Conservation (phyloP, 306 rosid species). For the Rubus idaeus region DNA sequence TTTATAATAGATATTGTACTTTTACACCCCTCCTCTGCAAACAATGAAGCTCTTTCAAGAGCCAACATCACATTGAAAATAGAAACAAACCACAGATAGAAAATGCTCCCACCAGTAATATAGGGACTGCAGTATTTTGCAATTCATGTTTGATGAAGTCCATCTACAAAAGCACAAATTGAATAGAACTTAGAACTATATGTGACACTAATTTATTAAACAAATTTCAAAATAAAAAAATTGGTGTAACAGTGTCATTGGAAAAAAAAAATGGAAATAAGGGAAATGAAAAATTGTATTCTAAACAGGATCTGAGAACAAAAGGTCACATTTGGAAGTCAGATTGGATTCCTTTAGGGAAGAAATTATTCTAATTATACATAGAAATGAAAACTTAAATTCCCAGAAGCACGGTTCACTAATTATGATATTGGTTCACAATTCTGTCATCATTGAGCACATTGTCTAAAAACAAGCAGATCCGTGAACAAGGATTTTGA, state of each 20-base stretch:
- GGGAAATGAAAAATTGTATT: not conserved
- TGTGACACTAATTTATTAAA: not conserved
- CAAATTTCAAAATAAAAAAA: not conserved
- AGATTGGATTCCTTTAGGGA: not conserved
- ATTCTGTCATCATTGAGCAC: not conserved
- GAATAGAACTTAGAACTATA: slow-evolving; percentile 11
- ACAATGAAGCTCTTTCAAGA: not conserved
- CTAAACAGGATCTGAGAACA: not conserved
- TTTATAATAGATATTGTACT: not conserved
- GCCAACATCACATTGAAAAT: slow-evolving; percentile 20
- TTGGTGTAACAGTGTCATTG: not conserved
- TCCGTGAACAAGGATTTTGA: slow-evolving; percentile 18
- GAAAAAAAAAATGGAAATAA: not conserved
- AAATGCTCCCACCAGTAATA: slow-evolving; percentile 62
- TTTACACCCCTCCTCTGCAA: not conserved
- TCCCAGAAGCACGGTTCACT: not conserved
- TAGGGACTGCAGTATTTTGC: slow-evolving; percentile 59
- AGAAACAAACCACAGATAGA: slow-evolving; percentile 1
- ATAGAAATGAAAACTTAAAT: not conserved
- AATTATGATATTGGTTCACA: not conserved
- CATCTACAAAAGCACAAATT: slow-evolving; percentile 43
- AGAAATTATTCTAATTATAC: not conserved
- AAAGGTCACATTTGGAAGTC: slow-evolving; percentile 3
- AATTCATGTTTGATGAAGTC: slow-evolving; percentile 74
- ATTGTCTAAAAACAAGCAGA: slow-evolving; percentile 12